phyloP scores from a whole-genome alignment of 495 filamentous ascomycete species.

The Hypomontagnella submonticulosa region DNA sequence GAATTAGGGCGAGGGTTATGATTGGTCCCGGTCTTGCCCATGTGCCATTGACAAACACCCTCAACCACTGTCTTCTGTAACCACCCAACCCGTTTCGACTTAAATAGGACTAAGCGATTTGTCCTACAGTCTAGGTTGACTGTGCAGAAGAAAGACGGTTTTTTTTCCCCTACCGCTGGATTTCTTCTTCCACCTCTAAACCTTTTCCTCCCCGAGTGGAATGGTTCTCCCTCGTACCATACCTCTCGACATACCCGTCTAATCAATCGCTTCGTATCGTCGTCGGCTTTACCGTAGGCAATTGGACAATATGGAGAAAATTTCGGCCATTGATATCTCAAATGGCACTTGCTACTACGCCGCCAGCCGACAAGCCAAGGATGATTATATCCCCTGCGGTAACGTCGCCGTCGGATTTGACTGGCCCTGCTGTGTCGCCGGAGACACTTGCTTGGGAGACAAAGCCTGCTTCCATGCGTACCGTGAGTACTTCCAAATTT shows the following conservation, averaged over 20 bases:
- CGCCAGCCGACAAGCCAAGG: background rate
- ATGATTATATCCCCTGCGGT: conserved; percentile 51
- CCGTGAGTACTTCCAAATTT: conserved; percentile 20
- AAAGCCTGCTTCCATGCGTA: conserved; percentile 35
- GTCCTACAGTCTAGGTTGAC: conserved; percentile 8
- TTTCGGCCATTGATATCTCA: conserved; percentile 36
- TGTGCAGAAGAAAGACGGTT: background rate
- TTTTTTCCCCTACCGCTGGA: background rate
- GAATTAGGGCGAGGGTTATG: background rate
- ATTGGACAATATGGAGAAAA: conserved; percentile 27
- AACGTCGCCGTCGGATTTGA: conserved; percentile 47
- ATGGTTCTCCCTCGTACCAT: too few species aligned
- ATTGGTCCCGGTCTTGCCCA: conserved; percentile 21
- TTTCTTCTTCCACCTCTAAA: conserved; percentile 2
- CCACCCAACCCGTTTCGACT: background rate
- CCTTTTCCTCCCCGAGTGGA: too few species aligned
- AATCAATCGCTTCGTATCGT: conserved; percentile 7
- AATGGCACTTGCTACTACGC: conserved; percentile 53
- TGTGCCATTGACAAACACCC: conserved; percentile 36
- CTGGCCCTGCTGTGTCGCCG: conserved; percentile 41
- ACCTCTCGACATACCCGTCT: background rate
- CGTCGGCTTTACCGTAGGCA: background rate
- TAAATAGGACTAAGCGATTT: conserved; percentile 16
- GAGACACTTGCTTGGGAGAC: conserved; percentile 38
- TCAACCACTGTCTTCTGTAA: conserved; percentile 16